Evolutionary conservation across 345 rosid genomes (phyloP).

Genomic region (Hypericum perforatum): DNA sequence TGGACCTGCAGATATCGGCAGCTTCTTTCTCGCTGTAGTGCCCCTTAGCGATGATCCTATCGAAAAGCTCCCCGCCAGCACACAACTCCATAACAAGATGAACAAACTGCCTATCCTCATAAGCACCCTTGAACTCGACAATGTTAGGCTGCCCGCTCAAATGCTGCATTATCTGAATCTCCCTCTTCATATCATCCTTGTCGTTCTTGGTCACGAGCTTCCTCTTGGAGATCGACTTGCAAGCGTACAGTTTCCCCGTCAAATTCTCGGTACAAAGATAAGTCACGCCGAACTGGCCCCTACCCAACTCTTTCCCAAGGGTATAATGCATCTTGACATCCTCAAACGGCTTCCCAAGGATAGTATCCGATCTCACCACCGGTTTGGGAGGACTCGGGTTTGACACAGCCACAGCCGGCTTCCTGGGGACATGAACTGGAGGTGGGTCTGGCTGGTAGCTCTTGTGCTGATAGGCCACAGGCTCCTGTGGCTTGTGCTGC

Average conservation of each 20-base stretch:
- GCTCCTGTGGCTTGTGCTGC: constrained; percentile 27
- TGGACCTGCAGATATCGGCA: constrained; percentile 20
- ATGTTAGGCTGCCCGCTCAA: constrained; percentile 23
- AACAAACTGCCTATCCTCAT: constrained; percentile 23
- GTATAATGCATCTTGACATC: constrained; percentile 16
- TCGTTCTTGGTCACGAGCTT: constrained; percentile 19
- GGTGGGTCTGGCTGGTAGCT: constrained; percentile 23
- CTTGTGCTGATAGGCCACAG: constrained; percentile 17
- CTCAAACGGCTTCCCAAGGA: constrained; percentile 18
- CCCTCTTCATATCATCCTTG: constrained; percentile 27
- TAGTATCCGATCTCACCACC: constrained; percentile 20
- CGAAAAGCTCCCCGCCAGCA: constrained; percentile 22
- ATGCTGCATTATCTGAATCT: constrained; percentile 26
- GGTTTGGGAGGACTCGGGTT: constrained; percentile 30
- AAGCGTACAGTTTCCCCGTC: constrained; percentile 17
- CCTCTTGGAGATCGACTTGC: constrained; percentile 24
- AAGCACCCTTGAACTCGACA: constrained; percentile 27
- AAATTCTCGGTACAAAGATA: constrained; percentile 19
- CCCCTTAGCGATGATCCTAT: constrained; percentile 19
- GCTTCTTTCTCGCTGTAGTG: constrained; percentile 26
- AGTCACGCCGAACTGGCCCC: constrained; percentile 26
- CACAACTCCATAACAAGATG: constrained; percentile 26
- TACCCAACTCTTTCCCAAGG: constrained; percentile 20
- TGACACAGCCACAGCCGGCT: constrained; percentile 19
- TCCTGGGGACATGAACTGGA: constrained; percentile 26